A percentile compares a stretch with the other conserved stretches of the same genome.
phyloP scores from a whole-genome alignment of 768 basidiomycete genomes.

The Leccinellum rugosiceps region DNA sequence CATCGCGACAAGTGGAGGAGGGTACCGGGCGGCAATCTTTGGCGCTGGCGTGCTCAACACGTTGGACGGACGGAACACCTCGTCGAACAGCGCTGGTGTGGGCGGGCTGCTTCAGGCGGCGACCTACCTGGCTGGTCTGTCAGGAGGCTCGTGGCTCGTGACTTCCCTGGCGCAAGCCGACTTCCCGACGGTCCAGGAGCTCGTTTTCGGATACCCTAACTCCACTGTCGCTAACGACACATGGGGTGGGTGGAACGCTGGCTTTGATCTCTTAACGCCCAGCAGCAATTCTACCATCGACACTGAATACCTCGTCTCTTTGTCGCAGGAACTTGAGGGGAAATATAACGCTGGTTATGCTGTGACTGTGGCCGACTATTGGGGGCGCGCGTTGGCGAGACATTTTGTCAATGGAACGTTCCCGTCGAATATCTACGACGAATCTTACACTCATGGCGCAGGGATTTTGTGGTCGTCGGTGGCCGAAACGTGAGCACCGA shows the following conservation, averaged over 20 bases:
- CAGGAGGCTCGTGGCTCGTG: constrained; percentile 40
- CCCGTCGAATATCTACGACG: constrained; percentile 26
- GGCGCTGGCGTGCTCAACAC: constrained; percentile 52
- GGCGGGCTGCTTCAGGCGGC: constrained; percentile 56
- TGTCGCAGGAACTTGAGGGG: constrained; percentile 28
- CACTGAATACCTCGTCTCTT: constrained; percentile 10
- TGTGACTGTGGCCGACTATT: constrained; percentile 30
- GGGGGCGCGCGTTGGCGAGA: constrained; percentile 27
- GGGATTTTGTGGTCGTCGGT: constrained; percentile 35
- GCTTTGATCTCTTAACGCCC: constrained; percentile 19
- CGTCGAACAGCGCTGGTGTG: constrained; percentile 38
- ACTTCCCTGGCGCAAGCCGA: constrained; percentile 41
- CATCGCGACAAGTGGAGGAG: constrained; percentile 56
- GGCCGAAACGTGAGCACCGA: constrained; percentile 28
- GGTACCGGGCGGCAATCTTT: constrained; percentile 53
- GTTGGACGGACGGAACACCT: constrained; percentile 47
- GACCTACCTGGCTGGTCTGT: constrained; percentile 51
- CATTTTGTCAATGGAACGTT: constrained; percentile 41
- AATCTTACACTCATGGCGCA: constrained; percentile 32
- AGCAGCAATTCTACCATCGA: constrained; percentile 16
- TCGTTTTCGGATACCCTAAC: constrained; percentile 31
- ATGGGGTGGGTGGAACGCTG: constrained; percentile 36
- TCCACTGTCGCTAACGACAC: constrained; percentile 13
- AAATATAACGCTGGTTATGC: constrained; percentile 29
- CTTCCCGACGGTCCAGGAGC: constrained; percentile 39